Base-by-base conservation (phyloP, 768 basidiomycete species). In the Kwoniella heveanensis region DNA sequence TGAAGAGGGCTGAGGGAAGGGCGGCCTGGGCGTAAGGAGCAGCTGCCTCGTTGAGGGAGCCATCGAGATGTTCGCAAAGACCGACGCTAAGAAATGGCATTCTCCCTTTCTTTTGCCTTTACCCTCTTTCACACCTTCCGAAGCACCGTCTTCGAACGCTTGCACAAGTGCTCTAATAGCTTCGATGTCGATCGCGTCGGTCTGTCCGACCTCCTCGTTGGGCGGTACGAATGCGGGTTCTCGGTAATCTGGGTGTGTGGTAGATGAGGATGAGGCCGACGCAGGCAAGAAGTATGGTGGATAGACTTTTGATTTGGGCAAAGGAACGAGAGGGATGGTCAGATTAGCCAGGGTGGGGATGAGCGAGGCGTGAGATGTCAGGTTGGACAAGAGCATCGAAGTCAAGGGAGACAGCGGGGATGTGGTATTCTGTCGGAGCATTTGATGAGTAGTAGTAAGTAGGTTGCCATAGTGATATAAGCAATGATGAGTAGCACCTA, bases 301-400 rank as follows among this genome's bases (percentile, higher is more conserved):
- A 15, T 84, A 71, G 10, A 60, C 60, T 29, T 73, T 65, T 15
- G 74, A 61, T 48, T 62, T 36, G 29, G 76, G 71, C 25, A 80
- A 57, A 21, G 67, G 68, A 13, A 80, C 83, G 49, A 93, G 82
- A 1, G 86, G 81, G 51, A 96, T 84, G 62, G 85, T 85, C 48
- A 93, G 81, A 1, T 83, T 82, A 5, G 92, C 81, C 9, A 98
- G 78, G 8, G 83, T 78, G 10, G 85, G 82, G 68, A 90, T 88
- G 57, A 89, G 85, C 0, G 85, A 80, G 1, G 89, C 83, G 48
- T 90, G 87, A 4, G 89, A 85, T 9, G 92, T 90, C 32, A 96
- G 82, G 81, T 98, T 98, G n/a, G 93, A 95, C 10, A 98, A 84
- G 1, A 97, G 83, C 95, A 98, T 98, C n/a, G 91, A 85, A 2